Base-by-base conservation (phyloP, 2,329 filamentous ascomycete genomes). In the Ophiostoma angusticollis region DNA sequence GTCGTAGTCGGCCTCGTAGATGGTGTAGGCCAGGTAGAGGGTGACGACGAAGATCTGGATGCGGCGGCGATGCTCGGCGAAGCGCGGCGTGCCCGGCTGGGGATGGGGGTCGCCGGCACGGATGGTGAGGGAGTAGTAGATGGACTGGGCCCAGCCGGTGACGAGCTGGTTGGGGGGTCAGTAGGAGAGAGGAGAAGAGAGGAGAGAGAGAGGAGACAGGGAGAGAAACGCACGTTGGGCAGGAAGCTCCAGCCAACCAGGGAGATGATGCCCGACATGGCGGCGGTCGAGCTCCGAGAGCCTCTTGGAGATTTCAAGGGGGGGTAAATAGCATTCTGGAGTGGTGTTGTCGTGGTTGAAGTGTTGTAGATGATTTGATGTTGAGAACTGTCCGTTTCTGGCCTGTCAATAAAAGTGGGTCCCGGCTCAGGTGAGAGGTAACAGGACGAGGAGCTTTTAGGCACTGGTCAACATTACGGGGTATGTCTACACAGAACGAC, bases 1-100 rank as follows among this genome's bases (percentile, higher is more conserved):
- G 46, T 84, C 77, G 63, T 83, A 77, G 67, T 93, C 84, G 52
- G 85, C 81, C 62, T 96, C 89, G 63, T 87, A 91, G 52, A 96
- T 76, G 33, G 86, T 94, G 67, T 94, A 95, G 47, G 80, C 62
- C 27, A 96, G 82, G 63, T 96, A 98, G 44, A 74, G 63, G 35
- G 80, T 67, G 36, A 96, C 80, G 52, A 96, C 84, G 49, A 80
- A 65, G 54, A 89, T 80, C 57, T 91, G 78, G 56, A 95, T 89
- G 50, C 77, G 74, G 42, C 82, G 81, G 44, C 85, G 80, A 63
- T 96, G 84, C 41, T 71, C 68, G 46, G 70, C 67, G 57, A 74
- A 84, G 48, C 77, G 77, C 2, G 76, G 68, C n/a, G 71, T 67
- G 57, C 83, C 74, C 25, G 81, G 74, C 42, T 62, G 73, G 2